Evolutionary conservation across 2,329 filamentous ascomycete genomes (phyloP).

Genomic region (Xylariomycetidae sp.): DNA sequence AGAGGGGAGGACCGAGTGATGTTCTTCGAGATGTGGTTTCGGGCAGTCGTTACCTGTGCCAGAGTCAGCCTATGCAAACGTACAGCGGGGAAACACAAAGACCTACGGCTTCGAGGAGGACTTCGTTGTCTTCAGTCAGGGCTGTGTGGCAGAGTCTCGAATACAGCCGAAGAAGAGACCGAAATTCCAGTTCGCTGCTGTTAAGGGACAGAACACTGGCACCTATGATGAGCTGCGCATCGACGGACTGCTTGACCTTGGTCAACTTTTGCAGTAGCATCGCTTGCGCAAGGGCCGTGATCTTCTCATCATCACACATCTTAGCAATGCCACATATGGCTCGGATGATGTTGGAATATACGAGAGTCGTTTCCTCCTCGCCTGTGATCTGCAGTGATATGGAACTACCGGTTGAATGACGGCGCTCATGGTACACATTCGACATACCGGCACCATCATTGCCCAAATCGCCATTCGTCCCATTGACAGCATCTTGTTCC

Average conservation of each 20-base stretch:
- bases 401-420: conserved; percentile 65
- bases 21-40: conserved; percentile 69
- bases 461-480: conserved; percentile 37
- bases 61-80: conserved; percentile 7
- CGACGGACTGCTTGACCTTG: conserved; percentile 73
- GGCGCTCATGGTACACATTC: conserved; percentile 45
- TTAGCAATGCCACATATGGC: conserved; percentile 87
- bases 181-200: conserved; percentile 77
- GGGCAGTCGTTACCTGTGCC: conserved; percentile 63
- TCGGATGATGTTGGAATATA: conserved; percentile 87
- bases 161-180: conserved; percentile 78
- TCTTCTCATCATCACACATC: conserved; percentile 79
- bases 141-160: conserved; percentile 68
- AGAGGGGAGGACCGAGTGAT: conserved; percentile 64
- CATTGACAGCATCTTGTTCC: conserved; percentile 48
- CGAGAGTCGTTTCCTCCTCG: conserved; percentile 71
- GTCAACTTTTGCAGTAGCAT: conserved; percentile 96
- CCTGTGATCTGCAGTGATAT: conserved; percentile 71
- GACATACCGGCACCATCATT: conserved; percentile 32
- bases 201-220: conserved; percentile 71
- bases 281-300: conserved; percentile 85
- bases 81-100: no score
- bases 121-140: conserved; percentile 59
- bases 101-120: conserved; percentile 66
- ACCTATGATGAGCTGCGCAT: conserved; percentile 79